phyloP scores from a whole-genome alignment of 2,329 filamentous ascomycete genomes.

The Huntiella omanensis region DNA sequence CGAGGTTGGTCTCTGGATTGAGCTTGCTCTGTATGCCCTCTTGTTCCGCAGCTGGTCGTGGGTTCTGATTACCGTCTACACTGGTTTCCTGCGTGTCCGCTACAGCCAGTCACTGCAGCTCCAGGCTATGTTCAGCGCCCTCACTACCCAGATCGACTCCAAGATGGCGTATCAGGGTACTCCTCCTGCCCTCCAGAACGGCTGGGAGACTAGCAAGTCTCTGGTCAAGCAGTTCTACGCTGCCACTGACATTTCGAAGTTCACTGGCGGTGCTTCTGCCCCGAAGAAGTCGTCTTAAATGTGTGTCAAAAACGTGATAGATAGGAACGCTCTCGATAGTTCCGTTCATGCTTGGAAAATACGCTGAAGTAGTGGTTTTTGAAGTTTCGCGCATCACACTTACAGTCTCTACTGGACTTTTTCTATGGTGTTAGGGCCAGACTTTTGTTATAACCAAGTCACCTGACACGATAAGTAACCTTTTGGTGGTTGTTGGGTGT shows the following conservation, averaged over 20 bases:
- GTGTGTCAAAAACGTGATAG: background rate
- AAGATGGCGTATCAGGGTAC: conserved; percentile 72
- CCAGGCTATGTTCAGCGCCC: conserved; percentile 57
- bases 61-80: conserved; percentile 74
- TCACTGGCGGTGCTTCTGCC: conserved; percentile 5
- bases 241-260: conserved; percentile 28
- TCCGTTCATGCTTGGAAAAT: too few species aligned
- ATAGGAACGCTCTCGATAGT: background rate
- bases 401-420: too few species aligned
- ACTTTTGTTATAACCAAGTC: too few species aligned
- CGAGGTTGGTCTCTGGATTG: conserved; percentile 74
- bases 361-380: too few species aligned
- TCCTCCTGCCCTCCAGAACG: conserved; percentile 58
- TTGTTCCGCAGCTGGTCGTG: conserved; percentile 82
- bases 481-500: too few species aligned
- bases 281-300: conserved; percentile 36
- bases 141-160: conserved; percentile 61
- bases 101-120: conserved; percentile 84
- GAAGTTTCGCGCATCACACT: too few species aligned
- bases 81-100: conserved; percentile 77
- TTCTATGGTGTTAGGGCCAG: too few species aligned
- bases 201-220: conserved; percentile 65
- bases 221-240: conserved; percentile 56
- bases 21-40: conserved; percentile 61
- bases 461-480: too few species aligned